These are phyloP conservation scores for Alternaria longipes DNA, from an alignment of 2,329 filamentous ascomycete species.

Conservation along the genomic window DNA sequence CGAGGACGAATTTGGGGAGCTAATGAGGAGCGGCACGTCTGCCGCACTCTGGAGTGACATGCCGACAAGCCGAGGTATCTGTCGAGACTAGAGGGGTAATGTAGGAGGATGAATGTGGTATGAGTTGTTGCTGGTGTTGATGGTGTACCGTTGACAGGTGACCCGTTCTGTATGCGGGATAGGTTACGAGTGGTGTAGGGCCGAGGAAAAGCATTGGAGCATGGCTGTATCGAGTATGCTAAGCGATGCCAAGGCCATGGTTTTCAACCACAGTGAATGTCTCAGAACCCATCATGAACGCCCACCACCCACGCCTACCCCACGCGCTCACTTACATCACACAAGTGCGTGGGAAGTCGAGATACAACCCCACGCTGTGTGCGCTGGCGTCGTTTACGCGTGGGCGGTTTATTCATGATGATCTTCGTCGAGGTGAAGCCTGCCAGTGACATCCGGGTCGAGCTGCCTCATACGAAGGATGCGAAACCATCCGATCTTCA, in stretches of 20 bases:
- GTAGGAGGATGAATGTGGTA: slow-evolving; percentile 3
- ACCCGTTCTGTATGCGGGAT: slow-evolving; percentile 25
- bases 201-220: slow-evolving; percentile 12
- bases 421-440: slow-evolving; percentile 17
- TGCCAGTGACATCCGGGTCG: slow-evolving; percentile 21
- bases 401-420: slow-evolving; percentile 4
- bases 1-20: slow-evolving; percentile 78
- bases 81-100: slow-evolving; percentile 11
- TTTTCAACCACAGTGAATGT: slow-evolving; percentile 28
- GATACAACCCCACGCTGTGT: slow-evolving; percentile 17
- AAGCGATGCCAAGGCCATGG: slow-evolving; percentile 34
- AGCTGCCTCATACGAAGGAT: slow-evolving; percentile 15
- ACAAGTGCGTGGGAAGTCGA: slow-evolving; percentile 9
- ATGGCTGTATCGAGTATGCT: slow-evolving; percentile 20
- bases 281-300: slow-evolving; percentile 18
- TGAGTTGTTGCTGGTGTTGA: slow-evolving; percentile 14
- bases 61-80: slow-evolving; percentile 7
- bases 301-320: slow-evolving; percentile 20
- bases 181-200: slow-evolving; percentile 20
- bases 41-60: slow-evolving; percentile 62
- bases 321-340: slow-evolving; percentile 18
- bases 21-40: slow-evolving; percentile 78
- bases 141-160: slow-evolving; percentile 21
- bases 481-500: slow-evolving; percentile 34
- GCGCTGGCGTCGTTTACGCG: slow-evolving; percentile 13